phyloP scores from a whole-genome alignment of 768 basidiomycete species.

The Trametes meyenii region DNA sequence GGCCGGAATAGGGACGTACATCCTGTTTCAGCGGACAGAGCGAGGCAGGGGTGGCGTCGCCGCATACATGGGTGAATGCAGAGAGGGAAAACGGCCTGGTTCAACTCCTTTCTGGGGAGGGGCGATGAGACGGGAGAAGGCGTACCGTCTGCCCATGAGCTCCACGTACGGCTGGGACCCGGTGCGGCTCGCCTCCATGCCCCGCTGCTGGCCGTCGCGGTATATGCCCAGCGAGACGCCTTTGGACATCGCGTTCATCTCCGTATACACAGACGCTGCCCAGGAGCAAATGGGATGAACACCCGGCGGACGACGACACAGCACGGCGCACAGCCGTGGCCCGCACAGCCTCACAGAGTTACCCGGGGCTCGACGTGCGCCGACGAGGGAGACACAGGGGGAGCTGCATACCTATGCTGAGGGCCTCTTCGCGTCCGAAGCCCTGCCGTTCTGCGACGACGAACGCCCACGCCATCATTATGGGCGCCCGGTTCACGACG shows the following conservation, averaged over 20 bases:
- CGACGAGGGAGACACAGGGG: neutral
- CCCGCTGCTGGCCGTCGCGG: conserved; percentile 53
- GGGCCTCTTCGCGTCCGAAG: conserved; percentile 85
- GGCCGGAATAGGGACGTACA: conserved; percentile 19
- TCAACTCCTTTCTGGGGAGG: conserved; percentile 8
- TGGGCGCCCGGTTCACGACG: conserved; percentile 87
- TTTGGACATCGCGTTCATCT: conserved; percentile 87
- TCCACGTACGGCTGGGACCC: conserved; percentile 85
- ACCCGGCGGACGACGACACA: conserved; percentile 12
- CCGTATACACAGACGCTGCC: conserved; percentile 88
- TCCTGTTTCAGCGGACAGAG: neutral
- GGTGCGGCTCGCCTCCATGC: conserved; percentile 53
- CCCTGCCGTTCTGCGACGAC: conserved; percentile 85
- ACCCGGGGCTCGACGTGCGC: conserved; percentile 10
- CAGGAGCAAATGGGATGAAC: conserved; percentile 4
- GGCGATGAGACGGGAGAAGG: neutral
- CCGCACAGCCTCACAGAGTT: conserved; percentile 21
- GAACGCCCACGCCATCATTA: conserved; percentile 94
- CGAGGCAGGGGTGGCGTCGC: neutral
- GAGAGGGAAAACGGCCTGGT: neutral
- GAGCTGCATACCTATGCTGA: conserved; percentile 74
- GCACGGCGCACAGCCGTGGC: conserved; percentile 9
- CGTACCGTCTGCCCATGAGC: conserved; percentile 73
- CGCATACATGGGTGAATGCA: neutral
- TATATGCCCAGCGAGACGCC: conserved; percentile 84